Conservation (phyloP, 2,329 filamentous ascomycete species). For the Aspergillus sp. region DNA sequence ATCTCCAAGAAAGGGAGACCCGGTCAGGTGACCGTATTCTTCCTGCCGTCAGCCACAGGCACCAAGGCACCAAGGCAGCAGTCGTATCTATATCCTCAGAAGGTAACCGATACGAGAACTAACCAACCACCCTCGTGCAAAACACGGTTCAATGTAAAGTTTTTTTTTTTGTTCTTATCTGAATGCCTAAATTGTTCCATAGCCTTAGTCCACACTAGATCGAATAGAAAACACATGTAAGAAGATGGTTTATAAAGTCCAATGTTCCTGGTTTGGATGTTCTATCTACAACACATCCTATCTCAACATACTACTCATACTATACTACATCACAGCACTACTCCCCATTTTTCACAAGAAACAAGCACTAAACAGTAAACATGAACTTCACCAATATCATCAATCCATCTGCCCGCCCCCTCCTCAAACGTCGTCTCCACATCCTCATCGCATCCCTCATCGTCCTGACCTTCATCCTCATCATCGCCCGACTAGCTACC, state of each 20-base stretch:
- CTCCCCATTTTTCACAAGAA: not conserved
- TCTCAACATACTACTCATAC: too few species aligned
- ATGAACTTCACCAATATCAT: not conserved
- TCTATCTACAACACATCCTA: not conserved
- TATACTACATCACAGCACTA: too few species aligned
- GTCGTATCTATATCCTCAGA: not conserved
- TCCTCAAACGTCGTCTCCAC: slow-evolving; percentile 17
- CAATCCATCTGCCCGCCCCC: not conserved
- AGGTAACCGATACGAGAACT: not conserved
- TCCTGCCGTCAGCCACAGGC: too few species aligned
- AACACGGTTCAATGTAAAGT: not conserved
- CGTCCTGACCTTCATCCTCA: slow-evolving; percentile 20
- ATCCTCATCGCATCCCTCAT: slow-evolving; percentile 16
- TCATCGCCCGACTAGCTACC: slow-evolving; percentile 24
- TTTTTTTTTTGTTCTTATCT: not conserved
- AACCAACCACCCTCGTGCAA: not conserved
- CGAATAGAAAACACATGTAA: not conserved
- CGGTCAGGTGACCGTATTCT: too few species aligned
- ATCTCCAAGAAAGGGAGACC: too few species aligned
- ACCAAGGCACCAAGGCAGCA: not conserved
- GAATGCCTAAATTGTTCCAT: not conserved
- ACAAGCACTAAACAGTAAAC: too few species aligned
- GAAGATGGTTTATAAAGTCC: not conserved
- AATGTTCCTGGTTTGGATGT: not conserved
- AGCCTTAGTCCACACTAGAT: too few species aligned